Percentiles rank a stretch among this genome's conserved stretches.
Evolutionary conservation across 2,329 filamentous ascomycete genomes (phyloP).

Genomic region (Aspergillus niger): DNA sequence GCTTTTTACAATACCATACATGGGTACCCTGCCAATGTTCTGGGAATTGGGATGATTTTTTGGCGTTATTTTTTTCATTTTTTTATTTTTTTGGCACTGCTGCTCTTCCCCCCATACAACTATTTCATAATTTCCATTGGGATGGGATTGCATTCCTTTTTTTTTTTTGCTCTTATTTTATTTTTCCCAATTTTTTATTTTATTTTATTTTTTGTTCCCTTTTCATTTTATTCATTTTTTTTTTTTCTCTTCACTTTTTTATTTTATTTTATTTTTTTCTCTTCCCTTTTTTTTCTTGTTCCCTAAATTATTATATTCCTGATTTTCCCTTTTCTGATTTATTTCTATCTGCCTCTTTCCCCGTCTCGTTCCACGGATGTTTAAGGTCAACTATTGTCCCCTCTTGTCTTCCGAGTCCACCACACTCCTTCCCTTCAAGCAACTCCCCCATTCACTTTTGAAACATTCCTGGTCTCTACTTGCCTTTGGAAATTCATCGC

Average conservation of each 20-base stretch:
- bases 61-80: conserved; percentile 9
- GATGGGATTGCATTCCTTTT: not conserved
- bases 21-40: conserved; percentile 8
- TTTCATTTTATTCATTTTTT: too few relatives aligned
- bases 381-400: conserved; percentile 5
- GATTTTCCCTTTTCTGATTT: conserved; percentile 4
- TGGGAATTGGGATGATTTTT: conserved; percentile 12
- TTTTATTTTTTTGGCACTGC: conserved; percentile 1
- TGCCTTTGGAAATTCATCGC: not conserved
- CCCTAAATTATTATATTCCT: too few relatives aligned
- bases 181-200: too few relatives aligned
- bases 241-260: too few relatives aligned
- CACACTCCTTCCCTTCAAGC: conserved; percentile 3
- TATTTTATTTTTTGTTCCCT: too few relatives aligned
- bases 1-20: conserved; percentile 14
- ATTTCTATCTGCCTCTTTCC: conserved; percentile 1
- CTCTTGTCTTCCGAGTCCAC: conserved; percentile 6
- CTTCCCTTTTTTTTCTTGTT: too few relatives aligned
- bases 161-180: not conserved
- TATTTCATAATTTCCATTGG: not conserved
- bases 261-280: too few relatives aligned
- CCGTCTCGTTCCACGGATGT: not conserved
- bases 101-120: not conserved
- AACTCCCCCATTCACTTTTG: conserved; percentile 1
- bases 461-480: conserved; percentile 8